Percentiles rank a stretch among this genome's conserved stretches.
phyloP scores from a whole-genome alignment of 768 basidiomycete species.

The Amanita brunnescens region DNA sequence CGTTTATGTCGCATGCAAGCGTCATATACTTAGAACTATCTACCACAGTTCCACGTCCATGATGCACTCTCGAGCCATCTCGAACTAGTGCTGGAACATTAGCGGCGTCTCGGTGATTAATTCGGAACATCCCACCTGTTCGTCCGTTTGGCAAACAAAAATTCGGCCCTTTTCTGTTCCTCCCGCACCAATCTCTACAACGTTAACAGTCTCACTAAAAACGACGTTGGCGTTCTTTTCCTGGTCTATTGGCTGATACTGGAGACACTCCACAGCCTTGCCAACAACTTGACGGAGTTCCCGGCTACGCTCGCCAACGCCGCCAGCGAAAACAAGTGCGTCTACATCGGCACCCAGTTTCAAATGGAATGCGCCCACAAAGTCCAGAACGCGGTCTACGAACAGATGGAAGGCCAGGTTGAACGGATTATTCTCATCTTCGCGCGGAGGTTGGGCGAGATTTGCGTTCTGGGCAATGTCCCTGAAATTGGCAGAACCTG shows the following conservation, averaged over 20 bases:
- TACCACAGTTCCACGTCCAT: constrained; percentile 20
- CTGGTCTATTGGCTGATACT: constrained; percentile 43
- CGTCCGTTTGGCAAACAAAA: constrained; percentile 60
- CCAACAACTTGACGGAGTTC: constrained; percentile 54
- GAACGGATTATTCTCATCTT: constrained; percentile 27
- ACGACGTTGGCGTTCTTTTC: constrained; percentile 29
- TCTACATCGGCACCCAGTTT: constrained; percentile 63
- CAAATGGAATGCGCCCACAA: constrained; percentile 65
- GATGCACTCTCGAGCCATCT: constrained; percentile 34
- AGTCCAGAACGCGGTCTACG: constrained; percentile 67
- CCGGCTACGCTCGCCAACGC: constrained; percentile 73
- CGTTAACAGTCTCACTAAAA: neutral
- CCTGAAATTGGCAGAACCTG: constrained; percentile 79
- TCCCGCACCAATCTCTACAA: constrained; percentile 13
- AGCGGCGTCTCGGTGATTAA: neutral
- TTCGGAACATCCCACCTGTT: constrained; percentile 33
- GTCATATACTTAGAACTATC: neutral
- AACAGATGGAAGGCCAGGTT: constrained; percentile 73
- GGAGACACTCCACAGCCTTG: constrained; percentile 47
- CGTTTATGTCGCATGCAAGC: neutral
- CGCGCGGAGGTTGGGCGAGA: constrained; percentile 15
- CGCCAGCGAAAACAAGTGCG: constrained; percentile 80
- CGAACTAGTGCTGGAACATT: constrained; percentile 18
- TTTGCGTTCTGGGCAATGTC: constrained; percentile 44
- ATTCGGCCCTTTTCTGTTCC: constrained; percentile 23